Percentiles rank a stretch among this genome's conserved stretches.
phyloP scores from a whole-genome alignment of 2,329 filamentous ascomycete species.

The Aspergillus unguis region DNA sequence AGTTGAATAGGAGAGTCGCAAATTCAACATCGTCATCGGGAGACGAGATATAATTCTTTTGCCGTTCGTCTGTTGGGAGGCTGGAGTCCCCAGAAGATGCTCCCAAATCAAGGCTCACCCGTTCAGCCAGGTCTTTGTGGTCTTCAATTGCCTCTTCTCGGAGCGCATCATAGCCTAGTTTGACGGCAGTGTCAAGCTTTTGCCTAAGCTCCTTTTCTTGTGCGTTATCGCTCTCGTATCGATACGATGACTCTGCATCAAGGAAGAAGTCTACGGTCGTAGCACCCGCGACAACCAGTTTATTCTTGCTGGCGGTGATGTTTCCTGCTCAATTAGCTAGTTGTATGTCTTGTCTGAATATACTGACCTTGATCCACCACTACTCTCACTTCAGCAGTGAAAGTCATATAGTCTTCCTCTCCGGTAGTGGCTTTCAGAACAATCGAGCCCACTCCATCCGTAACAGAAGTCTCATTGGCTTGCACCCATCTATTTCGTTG shows the following conservation, averaged over 20 bases:
- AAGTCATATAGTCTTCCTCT: too few relatives aligned
- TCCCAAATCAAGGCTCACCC: background rate
- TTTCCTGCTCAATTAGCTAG: too few relatives aligned
- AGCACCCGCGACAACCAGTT: background rate
- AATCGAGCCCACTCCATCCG: too few relatives aligned
- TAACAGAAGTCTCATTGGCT: too few relatives aligned
- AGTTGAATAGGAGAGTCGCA: slow-evolving; percentile 4
- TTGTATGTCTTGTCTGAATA: too few relatives aligned
- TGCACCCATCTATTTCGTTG: too few relatives aligned
- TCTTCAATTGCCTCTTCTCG: background rate
- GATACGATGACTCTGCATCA: slow-evolving; percentile 6
- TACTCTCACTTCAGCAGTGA: too few relatives aligned
- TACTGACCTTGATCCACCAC: too few relatives aligned
- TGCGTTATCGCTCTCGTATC: background rate
- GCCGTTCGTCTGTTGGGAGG: slow-evolving; percentile 5
- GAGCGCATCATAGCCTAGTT: background rate
- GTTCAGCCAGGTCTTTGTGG: background rate
- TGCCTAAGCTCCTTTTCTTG: background rate
- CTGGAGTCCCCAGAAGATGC: background rate
- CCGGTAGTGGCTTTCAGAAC: too few relatives aligned
- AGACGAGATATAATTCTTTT: background rate
- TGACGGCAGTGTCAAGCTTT: slow-evolving; percentile 1
- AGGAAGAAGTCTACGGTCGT: slow-evolving; percentile 5
- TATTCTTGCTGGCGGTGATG: background rate
- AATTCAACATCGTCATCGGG: background rate